Conservation (phyloP, 495 filamentous ascomycete genomes). For the Aspergillus biplanus region DNA sequence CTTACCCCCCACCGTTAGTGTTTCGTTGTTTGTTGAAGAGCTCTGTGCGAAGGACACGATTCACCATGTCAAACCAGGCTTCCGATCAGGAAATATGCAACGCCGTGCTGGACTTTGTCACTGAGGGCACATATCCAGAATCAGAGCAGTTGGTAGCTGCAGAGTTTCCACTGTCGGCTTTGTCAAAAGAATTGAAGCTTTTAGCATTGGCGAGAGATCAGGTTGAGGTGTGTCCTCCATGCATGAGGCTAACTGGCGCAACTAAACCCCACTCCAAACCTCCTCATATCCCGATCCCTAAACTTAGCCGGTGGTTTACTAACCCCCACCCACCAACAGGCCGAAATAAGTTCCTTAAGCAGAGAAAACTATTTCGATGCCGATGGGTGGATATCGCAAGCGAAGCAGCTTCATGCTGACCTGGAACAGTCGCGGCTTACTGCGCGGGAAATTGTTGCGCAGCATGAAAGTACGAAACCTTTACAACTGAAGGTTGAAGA, state of each 20-base stretch:
- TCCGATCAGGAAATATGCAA: constrained; percentile 56
- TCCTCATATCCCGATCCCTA: neutral
- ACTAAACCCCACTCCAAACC: constrained; percentile 1
- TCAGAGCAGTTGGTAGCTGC: constrained; percentile 69
- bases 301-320: constrained; percentile 1
- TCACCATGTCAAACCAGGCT: constrained; percentile 33
- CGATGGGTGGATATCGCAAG: constrained; percentile 81
- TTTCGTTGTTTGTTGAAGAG: neutral
- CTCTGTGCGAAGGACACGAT: constrained; percentile 17
- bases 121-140: constrained; percentile 74
- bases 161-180: constrained; percentile 56
- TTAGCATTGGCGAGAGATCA: constrained; percentile 67
- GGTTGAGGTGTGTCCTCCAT: constrained; percentile 60
- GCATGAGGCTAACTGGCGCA: neutral
- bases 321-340: constrained; percentile 42
- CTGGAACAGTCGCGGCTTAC: constrained; percentile 72
- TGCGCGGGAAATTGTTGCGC: constrained; percentile 73
- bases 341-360: constrained; percentile 73
- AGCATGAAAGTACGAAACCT: constrained; percentile 66
- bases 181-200: constrained; percentile 65
- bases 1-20: neutral
- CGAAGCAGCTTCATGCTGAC: constrained; percentile 79
- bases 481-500: constrained; percentile 64
- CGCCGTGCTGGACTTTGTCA: constrained; percentile 72
- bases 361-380: constrained; percentile 75